Evolutionary conservation across 345 rosid species (phyloP).

Genomic region (Rhizophora mangle): DNA sequence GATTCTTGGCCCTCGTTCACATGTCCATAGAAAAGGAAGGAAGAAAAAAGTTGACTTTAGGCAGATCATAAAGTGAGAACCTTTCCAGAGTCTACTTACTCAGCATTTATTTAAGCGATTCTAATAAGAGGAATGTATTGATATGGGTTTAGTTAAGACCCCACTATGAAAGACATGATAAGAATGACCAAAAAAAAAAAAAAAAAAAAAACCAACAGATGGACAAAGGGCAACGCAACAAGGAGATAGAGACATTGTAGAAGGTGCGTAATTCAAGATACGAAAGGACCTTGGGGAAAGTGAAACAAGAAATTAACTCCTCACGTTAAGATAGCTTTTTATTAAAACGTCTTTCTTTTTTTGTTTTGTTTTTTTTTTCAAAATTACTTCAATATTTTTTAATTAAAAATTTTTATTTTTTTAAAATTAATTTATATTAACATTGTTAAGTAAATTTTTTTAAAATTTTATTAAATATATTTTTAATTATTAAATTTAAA

Average conservation of each 20-base stretch:
- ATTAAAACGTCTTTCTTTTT: too few species aligned
- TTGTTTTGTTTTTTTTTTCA: too few species aligned
- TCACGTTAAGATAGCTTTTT: too few species aligned
- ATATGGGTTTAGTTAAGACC: background rate
- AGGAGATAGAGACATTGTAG: slow-evolving; percentile 38
- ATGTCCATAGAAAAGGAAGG: too few species aligned
- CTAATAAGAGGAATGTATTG: background rate
- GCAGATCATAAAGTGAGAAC: slow-evolving; percentile 1
- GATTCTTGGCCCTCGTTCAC: background rate
- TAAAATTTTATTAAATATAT: too few species aligned
- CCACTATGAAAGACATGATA: background rate
- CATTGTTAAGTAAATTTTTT: too few species aligned
- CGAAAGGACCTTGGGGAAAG: background rate
- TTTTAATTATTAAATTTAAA: too few species aligned
- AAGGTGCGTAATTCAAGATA: slow-evolving; percentile 38
- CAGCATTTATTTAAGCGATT: slow-evolving; percentile 9
- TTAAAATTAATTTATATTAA: too few species aligned
- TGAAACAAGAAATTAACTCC: background rate
- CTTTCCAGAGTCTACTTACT: slow-evolving; percentile 27
- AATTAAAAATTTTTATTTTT: too few species aligned
- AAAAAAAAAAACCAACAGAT: background rate
- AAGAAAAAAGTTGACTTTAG: background rate
- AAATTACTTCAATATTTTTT: too few species aligned
- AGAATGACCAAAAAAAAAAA: background rate
- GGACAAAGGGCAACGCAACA: slow-evolving; percentile 14